These are phyloP conservation scores for Arabidopsis hybrid DNA, from an alignment of 441 rosid species.

Conservation along the genomic window DNA sequence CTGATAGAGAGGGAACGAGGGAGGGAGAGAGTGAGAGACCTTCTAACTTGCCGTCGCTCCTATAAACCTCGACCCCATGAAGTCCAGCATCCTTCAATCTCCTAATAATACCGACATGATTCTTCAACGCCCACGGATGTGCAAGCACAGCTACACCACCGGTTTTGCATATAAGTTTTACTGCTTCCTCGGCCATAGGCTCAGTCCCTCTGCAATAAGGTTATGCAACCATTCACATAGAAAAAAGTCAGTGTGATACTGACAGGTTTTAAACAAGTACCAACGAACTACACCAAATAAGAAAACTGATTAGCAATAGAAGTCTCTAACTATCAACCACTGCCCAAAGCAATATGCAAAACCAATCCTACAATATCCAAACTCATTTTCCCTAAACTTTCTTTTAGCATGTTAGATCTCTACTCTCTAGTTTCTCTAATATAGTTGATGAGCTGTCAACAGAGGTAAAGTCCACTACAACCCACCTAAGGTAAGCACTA, in stretches of 20 bases:
- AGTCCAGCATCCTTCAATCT: constrained; percentile 85
- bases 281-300: neutral
- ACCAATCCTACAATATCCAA: neutral
- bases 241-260: neutral
- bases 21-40: constrained; percentile 51
- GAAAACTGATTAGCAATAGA: neutral
- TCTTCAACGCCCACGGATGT: constrained; percentile 98
- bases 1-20: constrained; percentile 16
- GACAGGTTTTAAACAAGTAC: neutral
- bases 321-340: neutral
- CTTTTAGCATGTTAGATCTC: constrained; percentile 2
- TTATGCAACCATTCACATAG: constrained; percentile 16
- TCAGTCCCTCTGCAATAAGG: constrained; percentile 73
- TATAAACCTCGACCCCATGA: constrained; percentile 87
- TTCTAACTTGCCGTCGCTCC: constrained; percentile 82
- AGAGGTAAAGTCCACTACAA: neutral
- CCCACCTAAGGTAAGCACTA: neutral
- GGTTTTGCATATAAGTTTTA: constrained; percentile 69
- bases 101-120: constrained; percentile 67
- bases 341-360: neutral
- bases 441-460: neutral
- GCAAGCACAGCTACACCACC: constrained; percentile 96
- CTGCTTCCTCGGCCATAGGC: constrained; percentile 81
- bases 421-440: neutral
- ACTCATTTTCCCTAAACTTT: neutral